phyloP scores from a whole-genome alignment of 768 basidiomycete species.

The Hygrophorus russula region DNA sequence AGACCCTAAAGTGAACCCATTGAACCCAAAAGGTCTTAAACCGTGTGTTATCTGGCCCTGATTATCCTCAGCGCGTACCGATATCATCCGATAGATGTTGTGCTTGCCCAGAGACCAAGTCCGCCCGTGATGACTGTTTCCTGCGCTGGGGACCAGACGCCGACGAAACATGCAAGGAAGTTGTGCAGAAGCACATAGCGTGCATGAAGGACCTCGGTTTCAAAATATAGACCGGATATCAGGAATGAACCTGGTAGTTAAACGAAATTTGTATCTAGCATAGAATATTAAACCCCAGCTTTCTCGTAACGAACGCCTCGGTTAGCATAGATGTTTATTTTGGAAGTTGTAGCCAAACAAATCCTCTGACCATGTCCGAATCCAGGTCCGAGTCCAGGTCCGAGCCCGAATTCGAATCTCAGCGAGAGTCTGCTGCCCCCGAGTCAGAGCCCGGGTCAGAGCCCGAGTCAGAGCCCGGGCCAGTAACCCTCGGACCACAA shows the following conservation, averaged over 20 bases:
- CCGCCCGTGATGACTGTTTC: slow-evolving; percentile 91
- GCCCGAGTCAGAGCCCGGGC: slow-evolving; percentile 3
- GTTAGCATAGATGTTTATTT: not conserved
- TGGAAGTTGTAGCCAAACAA: slow-evolving; percentile 2
- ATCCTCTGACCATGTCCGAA: not conserved
- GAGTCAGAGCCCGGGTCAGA: not conserved
- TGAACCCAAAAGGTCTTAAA: slow-evolving; percentile 92
- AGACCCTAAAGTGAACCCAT: slow-evolving; percentile 71
- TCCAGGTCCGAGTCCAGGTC: not conserved
- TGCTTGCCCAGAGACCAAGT: slow-evolving; percentile 91
- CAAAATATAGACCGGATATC: slow-evolving; percentile 41
- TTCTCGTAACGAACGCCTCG: too few species aligned
- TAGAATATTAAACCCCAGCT: too few species aligned
- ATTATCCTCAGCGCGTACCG: not conserved
- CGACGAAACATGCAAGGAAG: slow-evolving; percentile 67
- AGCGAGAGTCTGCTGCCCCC: not conserved
- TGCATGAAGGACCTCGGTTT: slow-evolving; percentile 93
- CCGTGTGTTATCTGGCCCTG: slow-evolving; percentile 46
- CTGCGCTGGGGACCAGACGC: slow-evolving; percentile 60
- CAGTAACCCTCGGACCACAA: not conserved
- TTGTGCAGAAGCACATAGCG: slow-evolving; percentile 70
- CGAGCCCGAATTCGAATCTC: slow-evolving; percentile 2
- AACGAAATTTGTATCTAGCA: not conserved
- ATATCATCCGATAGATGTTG: slow-evolving; percentile 59
- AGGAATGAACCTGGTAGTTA: not conserved